Percentiles rank a stretch among this genome's conserved stretches.
Conservation (phyloP, 2,329 filamentous ascomycete species). For the Coniochaeta sp. region DNA sequence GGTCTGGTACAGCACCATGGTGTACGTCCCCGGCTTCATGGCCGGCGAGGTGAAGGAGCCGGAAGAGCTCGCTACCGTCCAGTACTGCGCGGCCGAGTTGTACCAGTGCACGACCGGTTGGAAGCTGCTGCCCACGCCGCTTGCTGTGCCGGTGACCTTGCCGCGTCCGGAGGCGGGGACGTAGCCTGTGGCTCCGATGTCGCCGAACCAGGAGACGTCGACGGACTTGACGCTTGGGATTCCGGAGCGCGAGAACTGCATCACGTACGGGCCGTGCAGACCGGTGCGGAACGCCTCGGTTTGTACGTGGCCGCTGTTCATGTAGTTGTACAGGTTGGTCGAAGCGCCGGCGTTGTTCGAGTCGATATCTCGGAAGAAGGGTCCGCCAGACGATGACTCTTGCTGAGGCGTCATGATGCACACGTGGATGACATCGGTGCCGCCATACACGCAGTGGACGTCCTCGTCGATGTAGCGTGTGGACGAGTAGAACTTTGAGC, state of each 20-base stretch:
- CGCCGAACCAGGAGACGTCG: conserved; percentile 45
- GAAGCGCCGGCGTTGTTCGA: conserved; percentile 53
- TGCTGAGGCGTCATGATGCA: conserved; percentile 53
- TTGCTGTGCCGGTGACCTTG: conserved; percentile 52
- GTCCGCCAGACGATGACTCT: conserved; percentile 58
- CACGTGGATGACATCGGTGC: conserved; percentile 40
- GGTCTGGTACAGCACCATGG: conserved; percentile 57
- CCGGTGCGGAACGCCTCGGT: conserved; percentile 57
- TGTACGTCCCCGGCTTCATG: conserved; percentile 64
- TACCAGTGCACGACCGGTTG: conserved; percentile 59
- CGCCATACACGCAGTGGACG: conserved; percentile 53
- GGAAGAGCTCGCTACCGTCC: conserved; percentile 46
- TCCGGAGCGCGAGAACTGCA: conserved; percentile 52
- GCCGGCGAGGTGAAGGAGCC: conserved; percentile 56
- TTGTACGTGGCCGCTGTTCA: conserved; percentile 59
- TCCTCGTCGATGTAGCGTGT: conserved; percentile 64
- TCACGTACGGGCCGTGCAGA: conserved; percentile 58
- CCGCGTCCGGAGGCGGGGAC: conserved; percentile 49
- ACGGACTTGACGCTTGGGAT: conserved; percentile 38
- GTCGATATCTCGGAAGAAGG: conserved; percentile 61
- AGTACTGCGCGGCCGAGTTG: conserved; percentile 58
- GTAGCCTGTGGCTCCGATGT: conserved; percentile 51
- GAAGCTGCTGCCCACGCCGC: conserved; percentile 45
- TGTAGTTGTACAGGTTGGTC: conserved; percentile 59
- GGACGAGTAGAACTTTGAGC: conserved; percentile 64